phyloP scores from a whole-genome alignment of 768 basidiomycete genomes.

The Rickenella mellea region DNA sequence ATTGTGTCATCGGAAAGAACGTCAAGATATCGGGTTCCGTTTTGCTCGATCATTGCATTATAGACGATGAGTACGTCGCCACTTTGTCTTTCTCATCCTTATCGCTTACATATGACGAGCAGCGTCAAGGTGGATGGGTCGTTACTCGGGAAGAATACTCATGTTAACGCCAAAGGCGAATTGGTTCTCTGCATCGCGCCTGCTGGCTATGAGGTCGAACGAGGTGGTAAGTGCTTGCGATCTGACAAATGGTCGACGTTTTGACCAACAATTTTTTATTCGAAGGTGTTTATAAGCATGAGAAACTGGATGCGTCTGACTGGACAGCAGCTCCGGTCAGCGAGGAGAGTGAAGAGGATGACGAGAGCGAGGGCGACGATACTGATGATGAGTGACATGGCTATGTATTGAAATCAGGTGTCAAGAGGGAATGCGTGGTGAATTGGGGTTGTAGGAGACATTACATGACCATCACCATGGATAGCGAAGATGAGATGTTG shows the following conservation, averaged over 20 bases:
- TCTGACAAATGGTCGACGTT: background rate
- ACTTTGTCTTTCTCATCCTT: background rate
- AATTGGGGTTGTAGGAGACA: too few species aligned
- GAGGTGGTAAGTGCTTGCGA: conserved; percentile 36
- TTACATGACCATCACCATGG: too few species aligned
- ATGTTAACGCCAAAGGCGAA: conserved; percentile 61
- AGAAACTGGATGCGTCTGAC: conserved; percentile 47
- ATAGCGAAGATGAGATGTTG: too few species aligned
- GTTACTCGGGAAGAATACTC: conserved; percentile 67
- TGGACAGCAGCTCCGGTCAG: conserved; percentile 33
- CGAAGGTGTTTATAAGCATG: conserved; percentile 44
- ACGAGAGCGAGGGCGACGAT: conserved; percentile 11
- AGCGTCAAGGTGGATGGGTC: conserved; percentile 74
- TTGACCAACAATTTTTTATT: background rate
- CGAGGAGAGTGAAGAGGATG: conserved; percentile 13
- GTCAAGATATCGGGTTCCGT: conserved; percentile 78
- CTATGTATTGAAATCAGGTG: too few species aligned
- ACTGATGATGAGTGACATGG: conserved; percentile 15
- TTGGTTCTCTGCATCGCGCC: conserved; percentile 63
- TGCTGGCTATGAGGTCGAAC: conserved; percentile 64
- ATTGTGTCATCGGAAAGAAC: conserved; percentile 78
- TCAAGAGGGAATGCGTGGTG: too few species aligned
- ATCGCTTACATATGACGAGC: background rate
- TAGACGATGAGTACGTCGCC: conserved; percentile 70
- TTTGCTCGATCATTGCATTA: conserved; percentile 79